Evolutionary conservation across 345 rosid species (phyloP), one percentile per base, ranked within the genome.

Genomic region (Reutealis trisperma): DNA sequence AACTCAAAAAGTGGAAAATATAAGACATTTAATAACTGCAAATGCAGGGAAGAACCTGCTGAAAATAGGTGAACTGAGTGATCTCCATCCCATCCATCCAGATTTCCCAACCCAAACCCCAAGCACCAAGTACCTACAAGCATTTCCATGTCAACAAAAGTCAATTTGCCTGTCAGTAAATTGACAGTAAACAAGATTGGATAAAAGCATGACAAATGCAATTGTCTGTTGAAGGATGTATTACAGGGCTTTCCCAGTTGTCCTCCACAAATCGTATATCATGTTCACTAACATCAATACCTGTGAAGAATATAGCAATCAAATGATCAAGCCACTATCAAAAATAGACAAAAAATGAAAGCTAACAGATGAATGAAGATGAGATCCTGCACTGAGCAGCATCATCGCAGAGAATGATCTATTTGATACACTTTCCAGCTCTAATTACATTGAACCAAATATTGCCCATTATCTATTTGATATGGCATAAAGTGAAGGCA

Each of bases 81-180:
- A 95, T 89, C 88, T 95, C 99, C 98, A 95, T 95, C 77, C 99
- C 99, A 85, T 95, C 99, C 99, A 95, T 95, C 99, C 99, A 95
- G 79, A 95, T 86, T 83, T 95, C 99, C 99, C 99, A 95, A 57
- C 99, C 99, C 85, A 95, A 87, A 19, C 99, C 99, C 98, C 99
- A 95, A 55, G 99, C 99, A 85, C 99, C 99, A 77, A 95, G 95
- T 75, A 95, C 99, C 99, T 95, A 81, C 70, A 74, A 73, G 75
- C 32, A 84, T 80, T 77, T 72, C 15, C 45, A 83, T 54, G 57
- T 49, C 70, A 74, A 68, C 21, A 59, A 72, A 32, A 57, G 61
- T 22, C 59, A 66, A 77, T 2, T 62, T 30, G 25, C 66, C 6
- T 16, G 47, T 54, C 68, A 63, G 13, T 1, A 60, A 70, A 65